Base-by-base conservation (phyloP, 768 basidiomycete genomes). In the Hemileccinum impolitum region DNA sequence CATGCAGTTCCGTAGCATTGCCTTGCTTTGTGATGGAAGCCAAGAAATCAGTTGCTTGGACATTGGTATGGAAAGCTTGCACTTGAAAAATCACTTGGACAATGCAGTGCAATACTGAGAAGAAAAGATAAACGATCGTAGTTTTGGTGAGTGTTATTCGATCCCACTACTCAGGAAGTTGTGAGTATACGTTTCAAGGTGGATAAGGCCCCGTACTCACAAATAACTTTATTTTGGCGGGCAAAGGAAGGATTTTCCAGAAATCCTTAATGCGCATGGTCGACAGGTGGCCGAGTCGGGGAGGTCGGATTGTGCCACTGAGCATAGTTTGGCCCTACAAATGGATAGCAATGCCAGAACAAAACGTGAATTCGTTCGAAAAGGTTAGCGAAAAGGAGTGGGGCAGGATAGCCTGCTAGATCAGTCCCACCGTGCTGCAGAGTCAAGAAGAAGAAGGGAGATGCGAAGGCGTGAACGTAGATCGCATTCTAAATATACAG, bases 11-110 rank as follows among this genome's bases (percentile, higher is more conserved):
- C 21, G 71, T 66, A 7, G 75, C 74, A 53, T 79, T 65, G 26
- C 78, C 82, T 58, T 78, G 67, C 25, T 62, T 39, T 25, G 82
- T 71, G 45, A 89, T 75, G 42, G 67, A 64, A 39, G 68, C 66
- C 47, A 90, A 70, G 55, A 82, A 75, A 23, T 61, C 49, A 25
- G 80, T 77, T 6, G 86, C 84, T 17, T 75, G 55, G 9, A 75
- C 75, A 56, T 90, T 90, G 68, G 79, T 79, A 12, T 72, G 71
- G 70, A 83, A 84, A 11, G 83, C 87, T 45, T 76, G 75, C 43
- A 75, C 77, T 68, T 90, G 88, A 39, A 91, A 72, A 23, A 77
- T 71, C 54, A 89, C 72, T 66, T 90, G 88, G 50, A 87, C 63
- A 48, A 76, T 55, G 56, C 84, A 87, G 62, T 89, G 84, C 39